Base-by-base conservation (phyloP, 306 rosid genomes). In the Rubus idaeus region DNA sequence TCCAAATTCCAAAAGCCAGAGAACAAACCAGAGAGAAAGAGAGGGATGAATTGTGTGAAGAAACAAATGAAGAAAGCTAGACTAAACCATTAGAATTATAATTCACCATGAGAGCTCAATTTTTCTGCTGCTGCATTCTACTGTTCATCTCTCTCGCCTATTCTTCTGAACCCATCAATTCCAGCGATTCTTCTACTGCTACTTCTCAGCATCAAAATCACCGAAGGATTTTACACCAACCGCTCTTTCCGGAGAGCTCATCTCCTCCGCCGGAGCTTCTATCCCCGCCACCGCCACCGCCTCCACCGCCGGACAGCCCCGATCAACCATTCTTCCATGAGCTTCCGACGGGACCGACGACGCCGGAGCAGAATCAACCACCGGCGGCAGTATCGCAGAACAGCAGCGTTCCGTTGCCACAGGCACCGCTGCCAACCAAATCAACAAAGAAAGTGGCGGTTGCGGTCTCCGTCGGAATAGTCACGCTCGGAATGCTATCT, bases 401-500 rank as follows among this genome's bases (percentile, higher is more conserved):
- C 75, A 70, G 64, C 75, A 65, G 85, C 46, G 81, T 85, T 10
- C 90, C 91, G 10, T 86, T 84, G 75, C 97, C 97, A 6, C 87
- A 86, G 8, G 90, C 96, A 0, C 83, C 91, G 7, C 92, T 88
- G 26, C 97, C 98, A 0, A 67, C 89, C 3, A 92, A 83, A 71
- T 93, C 90, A 14, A 89, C 96, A 1, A 90, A 90, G 71, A 90
- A 84, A 37, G 89, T 90, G 0, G 97, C 97, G 62, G 90, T 95
- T 58, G 97, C 89, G 16, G 85, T 88, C 86, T 95, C 97, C 12
- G 98, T 95, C 11, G 96, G 95, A 42, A 86, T 95, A 30, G 97
- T 95, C 45, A 89, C 96, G 6, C 93, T 95, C 6, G 98, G 98
- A 9, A 95, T 95, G 98, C 88, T 95, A 55, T 90, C 98, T 1